Evolutionary conservation across 257 asterid species (phyloP).

Genomic region (Rauvolfia tetraphylla): DNA sequence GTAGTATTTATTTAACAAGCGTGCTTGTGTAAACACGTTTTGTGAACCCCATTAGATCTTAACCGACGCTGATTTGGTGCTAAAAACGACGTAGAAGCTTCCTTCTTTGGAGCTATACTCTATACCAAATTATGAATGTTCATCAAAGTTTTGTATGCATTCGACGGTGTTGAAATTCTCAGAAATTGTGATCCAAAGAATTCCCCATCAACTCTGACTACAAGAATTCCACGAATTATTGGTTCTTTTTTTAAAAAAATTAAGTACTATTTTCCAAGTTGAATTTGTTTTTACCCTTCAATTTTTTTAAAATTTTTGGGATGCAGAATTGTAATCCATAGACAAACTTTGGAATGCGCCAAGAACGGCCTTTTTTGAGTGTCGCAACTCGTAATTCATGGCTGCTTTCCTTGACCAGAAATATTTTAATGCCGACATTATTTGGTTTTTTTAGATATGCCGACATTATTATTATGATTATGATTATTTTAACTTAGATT

Average conservation of each 20-base stretch:
- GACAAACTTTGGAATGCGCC: background rate
- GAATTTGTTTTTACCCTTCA: no score
- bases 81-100: background rate
- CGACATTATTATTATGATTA: no score
- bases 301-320: no score
- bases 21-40: constrained; percentile 1
- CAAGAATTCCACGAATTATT: background rate
- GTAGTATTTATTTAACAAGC: background rate
- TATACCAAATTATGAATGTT: background rate
- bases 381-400: background rate
- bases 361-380: background rate
- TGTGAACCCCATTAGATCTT: constrained; percentile 11
- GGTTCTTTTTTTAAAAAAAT: no score
- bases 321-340: no score
- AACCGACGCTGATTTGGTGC: background rate
- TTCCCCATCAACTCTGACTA: constrained; percentile 3
- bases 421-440: background rate
- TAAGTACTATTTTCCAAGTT: no score
- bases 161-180: background rate
- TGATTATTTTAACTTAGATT: no score
- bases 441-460: no score
- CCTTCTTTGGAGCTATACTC: background rate
- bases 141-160: background rate
- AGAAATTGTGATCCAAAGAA: background rate
- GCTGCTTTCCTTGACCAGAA: background rate